Evolutionary conservation across 192 early-diverging fungal genomes (phyloP).

Genomic region (Cetraspora pellucida): DNA sequence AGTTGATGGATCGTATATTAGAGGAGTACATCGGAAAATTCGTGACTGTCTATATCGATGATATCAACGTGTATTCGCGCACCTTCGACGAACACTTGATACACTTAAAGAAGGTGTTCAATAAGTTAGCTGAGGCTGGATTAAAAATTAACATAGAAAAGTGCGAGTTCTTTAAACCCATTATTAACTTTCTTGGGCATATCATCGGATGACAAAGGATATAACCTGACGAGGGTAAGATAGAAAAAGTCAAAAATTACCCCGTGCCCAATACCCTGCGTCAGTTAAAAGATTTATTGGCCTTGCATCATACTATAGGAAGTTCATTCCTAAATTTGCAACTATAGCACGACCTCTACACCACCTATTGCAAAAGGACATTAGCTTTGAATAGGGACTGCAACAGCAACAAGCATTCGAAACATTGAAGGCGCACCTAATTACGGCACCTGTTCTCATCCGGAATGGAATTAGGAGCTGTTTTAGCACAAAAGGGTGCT

Average conservation of each 20-base stretch:
- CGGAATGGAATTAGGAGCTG: too few species aligned
- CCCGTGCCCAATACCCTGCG: conserved; percentile 6
- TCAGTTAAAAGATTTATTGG: not conserved
- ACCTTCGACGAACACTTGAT: conserved; percentile 33
- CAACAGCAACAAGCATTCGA: not conserved
- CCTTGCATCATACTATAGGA: not conserved
- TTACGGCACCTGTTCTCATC: not conserved
- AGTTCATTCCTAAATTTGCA: not conserved
- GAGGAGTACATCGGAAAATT: conserved; percentile 28
- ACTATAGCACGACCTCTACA: too few species aligned
- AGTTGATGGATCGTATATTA: conserved; percentile 46
- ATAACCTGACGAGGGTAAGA: not conserved
- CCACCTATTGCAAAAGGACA: too few species aligned
- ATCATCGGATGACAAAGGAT: conserved; percentile 10
- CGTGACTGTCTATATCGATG: conserved; percentile 44
- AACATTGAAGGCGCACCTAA: not conserved
- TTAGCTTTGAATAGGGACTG: not conserved
- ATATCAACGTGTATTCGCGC: conserved; percentile 52
- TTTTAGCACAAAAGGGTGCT: not conserved
- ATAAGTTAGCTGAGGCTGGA: too few species aligned
- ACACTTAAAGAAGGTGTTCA: too few species aligned
- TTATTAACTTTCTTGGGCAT: conserved; percentile 25
- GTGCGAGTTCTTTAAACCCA: not conserved
- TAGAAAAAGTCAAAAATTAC: conserved; percentile 17
- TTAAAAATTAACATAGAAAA: too few species aligned